A percentile compares a stretch with the other conserved stretches of the same genome.
phyloP scores from a whole-genome alignment of 2,329 filamentous ascomycete genomes.

The Aspergillus pseudoglaucus region DNA sequence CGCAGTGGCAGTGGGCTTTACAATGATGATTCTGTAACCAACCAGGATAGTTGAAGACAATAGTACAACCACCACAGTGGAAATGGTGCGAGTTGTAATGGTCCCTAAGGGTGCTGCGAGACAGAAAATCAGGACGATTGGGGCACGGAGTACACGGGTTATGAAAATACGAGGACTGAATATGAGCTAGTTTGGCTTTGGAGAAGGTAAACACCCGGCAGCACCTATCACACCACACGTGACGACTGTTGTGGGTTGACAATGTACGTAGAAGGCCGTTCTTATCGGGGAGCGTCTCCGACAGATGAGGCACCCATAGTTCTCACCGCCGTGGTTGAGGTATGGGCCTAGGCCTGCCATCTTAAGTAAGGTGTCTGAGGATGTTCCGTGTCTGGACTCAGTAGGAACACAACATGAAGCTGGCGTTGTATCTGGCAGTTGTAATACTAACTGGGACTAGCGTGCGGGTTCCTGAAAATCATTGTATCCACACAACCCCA shows the following conservation, averaged over 20 bases:
- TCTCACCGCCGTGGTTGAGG: background rate
- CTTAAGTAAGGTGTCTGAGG: too few species aligned
- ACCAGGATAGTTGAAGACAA: too few species aligned
- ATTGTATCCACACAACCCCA: too few species aligned
- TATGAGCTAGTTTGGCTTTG: background rate
- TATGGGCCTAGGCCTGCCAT: too few species aligned
- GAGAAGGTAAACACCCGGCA: background rate
- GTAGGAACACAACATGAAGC: too few species aligned
- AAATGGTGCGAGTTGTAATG: background rate
- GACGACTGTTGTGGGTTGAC: background rate
- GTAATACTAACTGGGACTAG: too few species aligned
- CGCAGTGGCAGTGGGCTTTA: background rate
- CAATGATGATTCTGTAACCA: background rate
- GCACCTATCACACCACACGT: background rate
- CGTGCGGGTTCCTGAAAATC: too few species aligned
- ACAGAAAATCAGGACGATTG: background rate
- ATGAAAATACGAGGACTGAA: background rate
- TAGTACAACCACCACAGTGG: background rate
- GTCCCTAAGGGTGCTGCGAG: background rate
- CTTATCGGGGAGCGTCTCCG: too few species aligned
- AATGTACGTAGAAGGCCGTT: background rate
- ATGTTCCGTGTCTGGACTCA: too few species aligned
- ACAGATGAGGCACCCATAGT: background rate
- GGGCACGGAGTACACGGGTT: background rate
- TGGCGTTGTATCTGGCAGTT: too few species aligned